These are phyloP conservation scores for Heterobasidion irregulare DNA, from an alignment of 1,284 basidiomycete species.

Conservation along the genomic window DNA sequence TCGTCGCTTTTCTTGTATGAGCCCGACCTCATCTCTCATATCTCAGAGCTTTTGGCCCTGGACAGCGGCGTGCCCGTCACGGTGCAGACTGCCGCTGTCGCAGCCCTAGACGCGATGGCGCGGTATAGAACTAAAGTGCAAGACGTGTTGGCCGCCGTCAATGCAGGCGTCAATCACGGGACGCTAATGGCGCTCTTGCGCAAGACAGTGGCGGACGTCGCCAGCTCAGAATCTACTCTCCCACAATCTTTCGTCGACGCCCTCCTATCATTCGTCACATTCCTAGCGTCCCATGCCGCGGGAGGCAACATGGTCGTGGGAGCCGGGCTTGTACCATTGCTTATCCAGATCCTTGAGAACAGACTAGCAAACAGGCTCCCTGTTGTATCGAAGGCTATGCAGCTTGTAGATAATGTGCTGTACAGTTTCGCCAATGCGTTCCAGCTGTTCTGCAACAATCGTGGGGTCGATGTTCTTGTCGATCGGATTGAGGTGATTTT, in stretches of 20 bases:
- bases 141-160: constrained; percentile 87
- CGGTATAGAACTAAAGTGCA: constrained; percentile 78
- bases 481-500: constrained; percentile 71
- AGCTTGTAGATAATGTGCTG: constrained; percentile 87
- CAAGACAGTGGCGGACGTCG: constrained; percentile 68
- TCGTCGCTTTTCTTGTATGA: constrained; percentile 90
- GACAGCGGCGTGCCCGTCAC: constrained; percentile 60
- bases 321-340: constrained; percentile 89
- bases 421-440: constrained; percentile 89
- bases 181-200: constrained; percentile 85
- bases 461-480: constrained; percentile 83
- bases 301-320: constrained; percentile 93
- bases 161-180: constrained; percentile 95
- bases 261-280: constrained; percentile 81
- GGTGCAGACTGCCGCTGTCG: constrained; percentile 79
- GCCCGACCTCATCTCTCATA: constrained; percentile 80
- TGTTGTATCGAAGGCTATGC: constrained; percentile 82
- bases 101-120: constrained; percentile 85
- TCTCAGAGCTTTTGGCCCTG: constrained; percentile 85
- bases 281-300: constrained; percentile 75
- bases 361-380: constrained; percentile 57
- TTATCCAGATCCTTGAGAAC: constrained; percentile 85
- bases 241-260: constrained; percentile 83
- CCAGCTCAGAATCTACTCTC: constrained; percentile 53
- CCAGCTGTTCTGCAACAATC: constrained; percentile 78